These are phyloP conservation scores for Hypoxylon subgilvum DNA, from an alignment of 495 filamentous ascomycete genomes.

Conservation along the genomic window DNA sequence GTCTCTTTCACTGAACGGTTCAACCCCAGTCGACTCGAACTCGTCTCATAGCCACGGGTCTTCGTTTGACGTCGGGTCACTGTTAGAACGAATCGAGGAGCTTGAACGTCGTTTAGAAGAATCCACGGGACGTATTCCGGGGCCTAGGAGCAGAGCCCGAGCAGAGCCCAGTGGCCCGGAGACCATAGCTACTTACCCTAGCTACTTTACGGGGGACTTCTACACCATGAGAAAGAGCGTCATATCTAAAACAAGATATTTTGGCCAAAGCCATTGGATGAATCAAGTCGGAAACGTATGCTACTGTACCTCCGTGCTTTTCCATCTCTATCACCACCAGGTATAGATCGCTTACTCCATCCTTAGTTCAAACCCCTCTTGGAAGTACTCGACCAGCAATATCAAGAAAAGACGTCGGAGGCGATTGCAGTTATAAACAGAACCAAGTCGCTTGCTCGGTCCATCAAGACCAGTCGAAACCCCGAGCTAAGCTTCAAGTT, in stretches of 20 bases:
- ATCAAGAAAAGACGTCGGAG: constrained; percentile 46
- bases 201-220: constrained; percentile 25
- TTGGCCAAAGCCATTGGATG: constrained; percentile 64
- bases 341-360: constrained; percentile 50
- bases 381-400: constrained; percentile 40
- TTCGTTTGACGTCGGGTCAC: constrained; percentile 25
- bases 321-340: neutral
- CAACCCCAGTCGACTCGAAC: constrained; percentile 19
- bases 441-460: constrained; percentile 55
- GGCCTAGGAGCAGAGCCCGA: neutral
- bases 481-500: constrained; percentile 36
- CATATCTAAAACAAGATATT: constrained; percentile 54
- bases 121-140: constrained; percentile 2
- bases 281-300: constrained; percentile 56
- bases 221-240: constrained; percentile 32
- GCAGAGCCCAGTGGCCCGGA: constrained; percentile 3
- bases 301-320: constrained; percentile 5
- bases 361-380: constrained; percentile 45
- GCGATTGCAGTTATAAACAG: constrained; percentile 43
- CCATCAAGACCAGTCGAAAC: constrained; percentile 53
- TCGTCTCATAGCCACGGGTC: constrained; percentile 11
- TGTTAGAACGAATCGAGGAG: constrained; percentile 31
- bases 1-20: constrained; percentile 15
- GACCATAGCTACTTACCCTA: constrained; percentile 22
- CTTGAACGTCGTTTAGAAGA: constrained; percentile 40